A percentile compares a stretch with the other conserved stretches of the same genome.
Evolutionary conservation across 108 stramenopile species (phyloP).

Genomic region (Nitzschia sp.): DNA sequence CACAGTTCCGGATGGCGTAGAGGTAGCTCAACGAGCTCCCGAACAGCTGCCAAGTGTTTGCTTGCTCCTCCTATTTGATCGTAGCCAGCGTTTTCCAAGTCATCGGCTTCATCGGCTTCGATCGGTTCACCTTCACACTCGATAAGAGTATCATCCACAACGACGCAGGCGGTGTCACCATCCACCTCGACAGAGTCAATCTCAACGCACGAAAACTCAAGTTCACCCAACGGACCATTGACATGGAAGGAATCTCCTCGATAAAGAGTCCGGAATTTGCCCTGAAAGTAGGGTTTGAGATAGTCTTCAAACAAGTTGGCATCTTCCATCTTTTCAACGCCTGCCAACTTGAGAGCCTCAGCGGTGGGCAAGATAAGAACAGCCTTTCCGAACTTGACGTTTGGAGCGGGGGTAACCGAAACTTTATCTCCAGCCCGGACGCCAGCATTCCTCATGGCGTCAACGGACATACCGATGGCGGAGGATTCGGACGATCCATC

Average conservation of each 20-base stretch:
- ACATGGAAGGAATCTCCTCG: conserved; percentile 76
- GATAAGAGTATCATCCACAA: conserved; percentile 86
- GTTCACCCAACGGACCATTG: conserved; percentile 69
- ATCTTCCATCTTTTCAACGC: conserved; percentile 38
- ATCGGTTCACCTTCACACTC: conserved; percentile 82
- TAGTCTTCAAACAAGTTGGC: conserved; percentile 78
- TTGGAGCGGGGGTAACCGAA: conserved; percentile 67
- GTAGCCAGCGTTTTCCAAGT: conserved; percentile 95
- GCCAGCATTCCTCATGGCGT: conserved; percentile 87
- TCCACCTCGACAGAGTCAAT: conserved; percentile 87
- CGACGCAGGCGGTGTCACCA: conserved; percentile 79
- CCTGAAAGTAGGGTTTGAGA: conserved; percentile 85
- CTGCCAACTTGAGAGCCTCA: conserved; percentile 65
- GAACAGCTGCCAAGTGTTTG: conserved; percentile 93
- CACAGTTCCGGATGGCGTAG: conserved; percentile 96
- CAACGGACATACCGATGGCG: conserved; percentile 71
- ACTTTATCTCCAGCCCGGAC: conserved; percentile 85
- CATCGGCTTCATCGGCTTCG: conserved; percentile 75
- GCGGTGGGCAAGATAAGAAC: conserved; percentile 75
- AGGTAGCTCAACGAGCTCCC: conserved; percentile 97
- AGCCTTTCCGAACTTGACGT: conserved; percentile 89
- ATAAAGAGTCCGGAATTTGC: conserved; percentile 77
- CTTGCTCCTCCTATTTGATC: conserved; percentile 97
- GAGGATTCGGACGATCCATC: conserved; percentile 38
- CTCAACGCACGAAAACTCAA: conserved; percentile 84